Conservation (phyloP, 768 basidiomycete species). For the Pleurotus giganteus region DNA sequence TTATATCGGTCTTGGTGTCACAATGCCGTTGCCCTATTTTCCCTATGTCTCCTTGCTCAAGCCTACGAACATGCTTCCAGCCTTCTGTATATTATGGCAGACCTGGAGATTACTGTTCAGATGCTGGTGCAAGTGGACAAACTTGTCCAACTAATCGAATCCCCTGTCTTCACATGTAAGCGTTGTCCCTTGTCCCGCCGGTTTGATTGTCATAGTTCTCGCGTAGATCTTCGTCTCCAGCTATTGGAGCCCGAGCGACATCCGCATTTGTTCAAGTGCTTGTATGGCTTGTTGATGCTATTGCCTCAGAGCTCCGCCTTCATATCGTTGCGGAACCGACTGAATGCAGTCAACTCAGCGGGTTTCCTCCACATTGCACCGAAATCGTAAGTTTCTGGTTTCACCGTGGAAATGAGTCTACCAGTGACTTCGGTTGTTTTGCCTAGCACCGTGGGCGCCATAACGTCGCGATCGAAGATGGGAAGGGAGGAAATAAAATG, state of each 20-base stretch:
- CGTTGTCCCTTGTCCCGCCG: conserved; percentile 1
- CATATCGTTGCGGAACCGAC: conserved; percentile 86
- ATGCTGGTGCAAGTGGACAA: conserved; percentile 97
- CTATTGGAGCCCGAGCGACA: conserved; percentile 96
- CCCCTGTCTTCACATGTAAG: conserved; percentile 96
- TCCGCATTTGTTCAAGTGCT: conserved; percentile 94
- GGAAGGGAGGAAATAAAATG: conserved; percentile 93
- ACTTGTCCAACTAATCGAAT: conserved; percentile 96
- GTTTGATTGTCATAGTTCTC: conserved; percentile 6
- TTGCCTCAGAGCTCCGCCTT: conserved; percentile 97
- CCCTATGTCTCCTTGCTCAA: conserved; percentile 93
- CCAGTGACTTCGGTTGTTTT: neutral
- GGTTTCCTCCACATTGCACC: conserved; percentile 92
- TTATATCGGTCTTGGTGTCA: conserved; percentile 99
- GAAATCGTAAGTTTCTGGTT: conserved; percentile 57
- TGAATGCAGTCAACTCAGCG: conserved; percentile 93
- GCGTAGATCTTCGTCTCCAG: conserved; percentile 80
- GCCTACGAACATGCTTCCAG: conserved; percentile 99
- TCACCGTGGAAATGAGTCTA: neutral
- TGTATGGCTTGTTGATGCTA: conserved; percentile 96
- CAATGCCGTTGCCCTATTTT: conserved; percentile 95
- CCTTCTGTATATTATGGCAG: conserved; percentile 95
- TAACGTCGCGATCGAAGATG: conserved; percentile 70
- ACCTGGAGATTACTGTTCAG: conserved; percentile 93
- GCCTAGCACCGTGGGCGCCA: conserved; percentile 28